Evolutionary conservation across 257 asterid species (phyloP).

Genomic region (Capsicum pubescens): DNA sequence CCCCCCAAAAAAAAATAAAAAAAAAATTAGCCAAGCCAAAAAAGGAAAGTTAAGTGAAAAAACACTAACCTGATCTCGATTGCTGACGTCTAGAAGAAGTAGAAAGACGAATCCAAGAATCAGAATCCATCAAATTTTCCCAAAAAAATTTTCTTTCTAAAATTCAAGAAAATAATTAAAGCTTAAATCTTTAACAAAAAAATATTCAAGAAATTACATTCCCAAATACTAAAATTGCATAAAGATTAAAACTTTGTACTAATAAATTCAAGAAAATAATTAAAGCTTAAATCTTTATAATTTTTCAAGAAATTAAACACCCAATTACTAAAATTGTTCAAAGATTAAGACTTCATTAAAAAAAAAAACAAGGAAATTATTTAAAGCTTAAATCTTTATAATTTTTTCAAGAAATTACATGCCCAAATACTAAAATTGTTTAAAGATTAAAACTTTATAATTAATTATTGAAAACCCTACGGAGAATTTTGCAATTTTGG

Average conservation of each 20-base stretch:
- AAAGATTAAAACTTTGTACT: background rate
- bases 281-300: slow-evolving; percentile 8
- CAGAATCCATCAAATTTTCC: slow-evolving; percentile 64
- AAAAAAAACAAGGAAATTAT: too few relatives aligned
- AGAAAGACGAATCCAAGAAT: slow-evolving; percentile 66
- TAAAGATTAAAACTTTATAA: background rate
- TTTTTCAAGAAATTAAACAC: background rate
- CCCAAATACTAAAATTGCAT: too few relatives aligned
- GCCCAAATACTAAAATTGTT: slow-evolving; percentile 8
- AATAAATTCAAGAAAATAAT: too few relatives aligned
- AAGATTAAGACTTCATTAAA: background rate
- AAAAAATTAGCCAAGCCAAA: too few relatives aligned
- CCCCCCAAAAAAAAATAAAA: too few relatives aligned
- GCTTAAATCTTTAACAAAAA: too few relatives aligned
- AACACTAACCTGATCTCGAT: slow-evolving; percentile 72
- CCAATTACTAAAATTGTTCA: slow-evolving; percentile 12
- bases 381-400: slow-evolving; percentile 1
- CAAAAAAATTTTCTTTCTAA: background rate
- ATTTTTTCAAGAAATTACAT: background rate
- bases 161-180: too few relatives aligned
- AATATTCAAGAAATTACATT: too few relatives aligned
- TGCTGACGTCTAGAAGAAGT: slow-evolving; percentile 60
- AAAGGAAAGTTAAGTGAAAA: slow-evolving; percentile 1
- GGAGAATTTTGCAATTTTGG: background rate
- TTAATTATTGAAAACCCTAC: background rate